Conservation (phyloP, 192 early-diverging fungal species). For the Coemansia sp. region DNA sequence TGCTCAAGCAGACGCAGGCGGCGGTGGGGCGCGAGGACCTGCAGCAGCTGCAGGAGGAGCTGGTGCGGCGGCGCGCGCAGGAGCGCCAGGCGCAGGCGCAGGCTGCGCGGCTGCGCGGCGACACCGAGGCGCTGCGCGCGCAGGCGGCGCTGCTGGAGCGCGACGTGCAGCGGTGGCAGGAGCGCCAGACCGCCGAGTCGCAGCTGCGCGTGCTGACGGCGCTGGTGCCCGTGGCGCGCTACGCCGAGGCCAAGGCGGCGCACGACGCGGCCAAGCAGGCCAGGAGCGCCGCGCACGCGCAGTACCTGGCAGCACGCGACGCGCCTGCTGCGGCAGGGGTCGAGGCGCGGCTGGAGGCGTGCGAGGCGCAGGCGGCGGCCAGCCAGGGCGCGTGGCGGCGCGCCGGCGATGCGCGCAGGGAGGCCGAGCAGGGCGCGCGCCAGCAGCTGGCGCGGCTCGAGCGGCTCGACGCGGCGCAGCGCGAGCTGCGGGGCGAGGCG, state of each 20-base stretch:
- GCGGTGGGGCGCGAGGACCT: conserved; percentile 78
- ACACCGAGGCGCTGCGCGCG: conserved; percentile 66
- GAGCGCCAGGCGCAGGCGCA: conserved; percentile 56
- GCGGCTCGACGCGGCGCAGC: conserved; percentile 29
- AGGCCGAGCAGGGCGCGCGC: conserved; percentile 14
- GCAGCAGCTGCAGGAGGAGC: conserved; percentile 64
- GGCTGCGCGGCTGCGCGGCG: conserved; percentile 54
- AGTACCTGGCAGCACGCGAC: conserved; percentile 42
- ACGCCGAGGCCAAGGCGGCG: conserved; percentile 60
- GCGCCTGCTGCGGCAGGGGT: too few relatives aligned
- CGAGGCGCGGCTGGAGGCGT: too few relatives aligned
- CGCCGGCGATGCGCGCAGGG: conserved; percentile 10
- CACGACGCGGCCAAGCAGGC: conserved; percentile 59
- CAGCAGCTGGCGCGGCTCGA: conserved; percentile 13
- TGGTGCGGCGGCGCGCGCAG: conserved; percentile 62
- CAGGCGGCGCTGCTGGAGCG: conserved; percentile 73
- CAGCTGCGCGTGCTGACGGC: conserved; percentile 65
- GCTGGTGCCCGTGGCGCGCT: conserved; percentile 66
- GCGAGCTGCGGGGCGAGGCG: conserved; percentile 29
- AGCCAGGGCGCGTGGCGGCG: conserved; percentile 16
- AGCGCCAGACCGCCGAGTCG: conserved; percentile 68
- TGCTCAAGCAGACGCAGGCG: conserved; percentile 83
- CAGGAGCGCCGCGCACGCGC: conserved; percentile 35
- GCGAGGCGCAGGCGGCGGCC: conserved; percentile 25
- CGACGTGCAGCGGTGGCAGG: conserved; percentile 75